Conservation (phyloP, 2,329 filamentous ascomycete species). For the Cercospora citrullina region DNA sequence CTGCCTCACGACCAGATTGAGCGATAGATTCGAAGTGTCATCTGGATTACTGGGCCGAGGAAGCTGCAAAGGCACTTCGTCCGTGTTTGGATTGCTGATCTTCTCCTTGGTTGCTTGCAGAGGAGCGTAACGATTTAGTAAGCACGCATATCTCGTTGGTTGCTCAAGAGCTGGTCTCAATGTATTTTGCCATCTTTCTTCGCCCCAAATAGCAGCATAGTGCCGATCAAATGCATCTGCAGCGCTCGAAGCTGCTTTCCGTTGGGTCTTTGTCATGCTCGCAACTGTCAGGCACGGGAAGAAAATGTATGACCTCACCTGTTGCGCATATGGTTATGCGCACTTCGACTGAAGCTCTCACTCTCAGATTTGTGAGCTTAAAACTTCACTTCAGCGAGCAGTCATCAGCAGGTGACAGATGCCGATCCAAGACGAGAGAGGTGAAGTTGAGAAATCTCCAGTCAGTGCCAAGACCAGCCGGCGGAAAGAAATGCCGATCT, state of each 20-base stretch:
- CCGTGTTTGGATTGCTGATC: constrained; percentile 19
- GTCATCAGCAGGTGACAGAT: neutral
- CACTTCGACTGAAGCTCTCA: neutral
- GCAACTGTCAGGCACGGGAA: neutral
- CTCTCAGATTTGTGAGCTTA: neutral
- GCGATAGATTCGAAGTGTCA: neutral
- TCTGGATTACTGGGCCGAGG: constrained; percentile 4
- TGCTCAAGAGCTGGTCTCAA: constrained; percentile 32
- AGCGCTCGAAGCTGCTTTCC: constrained; percentile 26
- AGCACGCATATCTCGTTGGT: constrained; percentile 31
- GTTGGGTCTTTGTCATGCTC: constrained; percentile 33
- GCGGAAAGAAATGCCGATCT: constrained; percentile 1
- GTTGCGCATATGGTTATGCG: neutral
- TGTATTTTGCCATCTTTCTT: constrained; percentile 34
- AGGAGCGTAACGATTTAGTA: constrained; percentile 35
- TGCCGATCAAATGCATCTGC: constrained; percentile 37
- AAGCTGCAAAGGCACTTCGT: constrained; percentile 14
- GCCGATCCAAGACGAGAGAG: neutral
- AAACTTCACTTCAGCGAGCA: neutral
- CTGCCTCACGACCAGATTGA: constrained; percentile 18
- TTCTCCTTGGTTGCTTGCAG: constrained; percentile 17
- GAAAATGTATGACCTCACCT: constrained; percentile 12
- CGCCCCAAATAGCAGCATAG: constrained; percentile 34
- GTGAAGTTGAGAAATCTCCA: neutral
- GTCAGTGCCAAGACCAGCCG: neutral